Evolutionary conservation across 441 rosid species (phyloP), one percentile per base, ranked within the genome.

Genomic region (Lepidium campestre): DNA sequence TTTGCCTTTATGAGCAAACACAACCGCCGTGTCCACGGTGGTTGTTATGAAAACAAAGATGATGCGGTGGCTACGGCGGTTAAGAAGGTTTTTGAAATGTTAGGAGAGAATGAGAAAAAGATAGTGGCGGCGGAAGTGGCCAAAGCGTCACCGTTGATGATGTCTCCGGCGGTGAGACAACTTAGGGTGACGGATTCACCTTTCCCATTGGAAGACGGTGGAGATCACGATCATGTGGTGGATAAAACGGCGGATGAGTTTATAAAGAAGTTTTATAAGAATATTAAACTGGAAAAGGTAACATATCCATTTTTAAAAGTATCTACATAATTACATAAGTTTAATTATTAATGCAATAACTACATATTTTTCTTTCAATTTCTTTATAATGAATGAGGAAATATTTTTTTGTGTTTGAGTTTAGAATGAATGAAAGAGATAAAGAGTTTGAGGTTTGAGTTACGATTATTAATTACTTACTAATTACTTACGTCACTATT

Each of bases 101-200:
- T 90, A 36, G 87, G 83, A 46, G 80, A 77, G 45, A 81, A 81
- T 48, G 80, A 65, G 27, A 75, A 25, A 10, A 77, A 44, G 22
- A 68, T 45, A 27, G 79, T 48, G 63, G 76, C 85, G 5, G 72
- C 84, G 4, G 68, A 20, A 29, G 76, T 45, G 58, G 65, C 84
- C 46, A 76, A 27, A 67, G 82, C 82, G 6, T 75, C 98, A 0
- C 85, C 95, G 0, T 13, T 72, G 13, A 61, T 74, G 46, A 84
- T 84, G 15, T 93, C 88, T 3, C 57, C 80, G 77, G 70, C 74
- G 68, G 97, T 69, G 53, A 82, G 91, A 70, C 96, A 81, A 72
- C 78, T 90, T 55, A 82, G 97, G 71, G 86, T 92, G 65, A 92
- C 93, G 7, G 98, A 90, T 78, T 92, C 98, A 1, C 98, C 98